phyloP scores from a whole-genome alignment of 345 rosid genomes.

The Gossypium raimondii region DNA sequence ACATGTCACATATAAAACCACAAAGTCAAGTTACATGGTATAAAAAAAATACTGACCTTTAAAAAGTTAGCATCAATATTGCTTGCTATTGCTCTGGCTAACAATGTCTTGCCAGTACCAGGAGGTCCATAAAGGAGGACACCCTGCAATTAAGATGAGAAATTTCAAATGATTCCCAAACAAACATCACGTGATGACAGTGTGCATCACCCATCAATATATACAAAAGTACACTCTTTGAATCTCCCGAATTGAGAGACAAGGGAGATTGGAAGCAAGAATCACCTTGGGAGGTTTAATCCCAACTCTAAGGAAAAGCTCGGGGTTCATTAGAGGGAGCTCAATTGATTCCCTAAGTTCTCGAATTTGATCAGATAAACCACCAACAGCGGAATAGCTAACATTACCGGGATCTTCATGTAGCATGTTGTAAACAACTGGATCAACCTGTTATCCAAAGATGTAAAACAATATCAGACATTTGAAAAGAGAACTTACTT shows the following conservation, averaged over 20 bases:
- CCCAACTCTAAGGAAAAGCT: slow-evolving; percentile 89
- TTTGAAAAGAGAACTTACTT: background rate
- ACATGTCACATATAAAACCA: background rate
- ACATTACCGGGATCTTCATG: slow-evolving; percentile 98
- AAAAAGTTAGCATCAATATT: slow-evolving; percentile 95
- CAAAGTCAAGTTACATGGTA: slow-evolving; percentile 5
- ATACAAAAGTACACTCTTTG: background rate
- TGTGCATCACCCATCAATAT: background rate
- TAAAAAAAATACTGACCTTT: slow-evolving; percentile 45
- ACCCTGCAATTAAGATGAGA: slow-evolving; percentile 44
- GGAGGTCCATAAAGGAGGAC: slow-evolving; percentile 99
- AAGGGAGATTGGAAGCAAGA: background rate
- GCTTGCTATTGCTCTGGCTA: slow-evolving; percentile 98
- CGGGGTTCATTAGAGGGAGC: slow-evolving; percentile 96
- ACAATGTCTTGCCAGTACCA: slow-evolving; percentile 92
- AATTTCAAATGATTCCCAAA: slow-evolving; percentile 4
- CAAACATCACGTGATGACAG: background rate
- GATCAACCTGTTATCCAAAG: slow-evolving; percentile 64
- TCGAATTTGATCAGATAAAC: slow-evolving; percentile 89
- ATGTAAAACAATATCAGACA: background rate
- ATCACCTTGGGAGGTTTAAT: slow-evolving; percentile 93
- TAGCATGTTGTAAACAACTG: slow-evolving; percentile 91
- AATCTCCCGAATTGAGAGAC: background rate
- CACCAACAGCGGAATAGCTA: slow-evolving; percentile 96
- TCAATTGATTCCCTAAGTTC: slow-evolving; percentile 94